phyloP scores from a whole-genome alignment of 2,329 filamentous ascomycete genomes.

The Curvularia lunata region DNA sequence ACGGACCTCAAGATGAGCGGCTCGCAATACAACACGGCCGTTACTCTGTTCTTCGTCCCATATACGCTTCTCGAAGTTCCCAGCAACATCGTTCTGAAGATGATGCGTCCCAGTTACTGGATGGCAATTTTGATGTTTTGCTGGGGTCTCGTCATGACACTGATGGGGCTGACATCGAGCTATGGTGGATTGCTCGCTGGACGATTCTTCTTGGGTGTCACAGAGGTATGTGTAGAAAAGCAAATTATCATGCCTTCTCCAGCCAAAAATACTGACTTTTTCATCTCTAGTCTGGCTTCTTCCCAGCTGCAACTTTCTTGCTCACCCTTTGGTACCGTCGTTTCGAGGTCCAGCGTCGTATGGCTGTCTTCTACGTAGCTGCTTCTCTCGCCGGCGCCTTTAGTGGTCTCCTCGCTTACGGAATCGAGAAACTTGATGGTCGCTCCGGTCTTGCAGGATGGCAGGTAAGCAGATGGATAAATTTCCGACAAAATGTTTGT shows the following conservation, averaged over 20 bases:
- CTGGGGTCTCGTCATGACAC: constrained; percentile 52
- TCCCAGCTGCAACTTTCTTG: constrained; percentile 66
- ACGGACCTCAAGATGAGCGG: constrained; percentile 48
- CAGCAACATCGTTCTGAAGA: constrained; percentile 52
- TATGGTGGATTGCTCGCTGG: constrained; percentile 57
- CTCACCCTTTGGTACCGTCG: constrained; percentile 47
- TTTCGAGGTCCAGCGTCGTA: constrained; percentile 44
- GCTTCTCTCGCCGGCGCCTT: constrained; percentile 46
- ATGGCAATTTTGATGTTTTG: constrained; percentile 49
- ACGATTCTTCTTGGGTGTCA: constrained; percentile 52
- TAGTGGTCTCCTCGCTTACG: constrained; percentile 45
- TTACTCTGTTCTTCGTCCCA: constrained; percentile 51
- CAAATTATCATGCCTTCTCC: background rate
- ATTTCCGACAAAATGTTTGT: background rate
- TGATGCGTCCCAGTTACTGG: constrained; percentile 51
- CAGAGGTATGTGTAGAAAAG: constrained; percentile 38
- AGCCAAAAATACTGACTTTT: constrained; percentile 16
- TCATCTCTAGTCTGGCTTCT: constrained; percentile 57
- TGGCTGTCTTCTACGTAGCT: constrained; percentile 47
- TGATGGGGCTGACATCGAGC: constrained; percentile 55
- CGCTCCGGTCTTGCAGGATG: constrained; percentile 36
- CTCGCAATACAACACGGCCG: constrained; percentile 50
- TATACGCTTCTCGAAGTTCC: constrained; percentile 50
- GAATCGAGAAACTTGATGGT: constrained; percentile 44
- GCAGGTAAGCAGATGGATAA: constrained; percentile 6